Evolutionary conservation across 441 rosid genomes (phyloP).

Genomic region (Pelargonium cotyledonis): DNA sequence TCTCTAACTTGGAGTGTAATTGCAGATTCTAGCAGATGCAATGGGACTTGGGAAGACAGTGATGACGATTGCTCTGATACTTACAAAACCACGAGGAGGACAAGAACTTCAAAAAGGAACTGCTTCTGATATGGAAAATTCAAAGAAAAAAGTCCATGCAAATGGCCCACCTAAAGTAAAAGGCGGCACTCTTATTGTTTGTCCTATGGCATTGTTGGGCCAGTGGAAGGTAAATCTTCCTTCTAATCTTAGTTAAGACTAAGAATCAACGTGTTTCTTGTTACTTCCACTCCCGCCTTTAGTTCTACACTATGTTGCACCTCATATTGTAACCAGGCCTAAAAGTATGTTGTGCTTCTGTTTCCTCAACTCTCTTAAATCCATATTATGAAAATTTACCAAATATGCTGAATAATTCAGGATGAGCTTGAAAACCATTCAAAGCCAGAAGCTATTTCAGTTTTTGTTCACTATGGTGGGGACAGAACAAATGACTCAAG

Average conservation of each 20-base stretch:
- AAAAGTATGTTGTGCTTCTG: too few relatives aligned
- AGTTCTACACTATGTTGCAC: neutral
- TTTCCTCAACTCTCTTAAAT: too few relatives aligned
- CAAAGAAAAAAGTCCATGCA: constrained; percentile 16
- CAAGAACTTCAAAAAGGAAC: constrained; percentile 11
- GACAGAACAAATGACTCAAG: constrained; percentile 45
- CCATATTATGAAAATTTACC: constrained; percentile 2
- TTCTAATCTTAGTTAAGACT: too few relatives aligned
- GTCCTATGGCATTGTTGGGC: constrained; percentile 69
- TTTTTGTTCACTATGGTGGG: constrained; percentile 61
- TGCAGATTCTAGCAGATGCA: constrained; percentile 71
- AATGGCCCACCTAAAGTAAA: constrained; percentile 26
- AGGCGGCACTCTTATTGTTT: constrained; percentile 68
- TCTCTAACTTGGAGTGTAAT: neutral
- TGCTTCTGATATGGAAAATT: constrained; percentile 18
- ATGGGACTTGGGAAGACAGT: constrained; percentile 82
- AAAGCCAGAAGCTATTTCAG: constrained; percentile 35
- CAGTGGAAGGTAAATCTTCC: constrained; percentile 56
- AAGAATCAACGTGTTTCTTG: neutral
- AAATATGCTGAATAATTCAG: constrained; percentile 24
- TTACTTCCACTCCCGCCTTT: neutral
- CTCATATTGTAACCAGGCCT: too few relatives aligned
- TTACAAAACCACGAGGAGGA: constrained; percentile 46
- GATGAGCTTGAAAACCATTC: constrained; percentile 73
- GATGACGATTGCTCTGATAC: constrained; percentile 67